Percentiles rank a stretch among this genome's conserved stretches.
Evolutionary conservation across 2,329 filamentous ascomycete genomes (phyloP).

Genomic region (Cercospora zeina): DNA sequence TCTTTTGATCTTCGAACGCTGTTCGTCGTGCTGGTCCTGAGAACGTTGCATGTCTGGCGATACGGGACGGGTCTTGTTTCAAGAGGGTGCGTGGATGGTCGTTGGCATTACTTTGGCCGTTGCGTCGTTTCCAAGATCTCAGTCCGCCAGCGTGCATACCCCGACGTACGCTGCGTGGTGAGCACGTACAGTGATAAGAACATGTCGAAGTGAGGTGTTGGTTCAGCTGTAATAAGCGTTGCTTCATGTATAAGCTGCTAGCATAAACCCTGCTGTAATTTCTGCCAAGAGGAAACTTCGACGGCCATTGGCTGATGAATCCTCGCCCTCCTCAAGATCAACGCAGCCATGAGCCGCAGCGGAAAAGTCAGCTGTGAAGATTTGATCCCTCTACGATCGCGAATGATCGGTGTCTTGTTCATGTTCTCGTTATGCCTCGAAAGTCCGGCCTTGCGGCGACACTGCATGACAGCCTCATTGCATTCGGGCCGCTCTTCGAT

Average conservation of each 20-base stretch:
- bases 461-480: background rate
- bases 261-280: slow-evolving; percentile 5
- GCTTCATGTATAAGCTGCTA: background rate
- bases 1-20: background rate
- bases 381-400: background rate
- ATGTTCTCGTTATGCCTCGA: background rate
- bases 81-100: background rate
- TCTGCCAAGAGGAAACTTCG: background rate
- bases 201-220: background rate
- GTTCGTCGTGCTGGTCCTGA: background rate
- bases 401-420: background rate
- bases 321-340: slow-evolving; percentile 2
- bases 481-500: background rate
- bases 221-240: background rate
- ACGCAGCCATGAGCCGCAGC: slow-evolving; percentile 7
- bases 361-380: background rate
- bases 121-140: background rate
- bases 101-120: background rate
- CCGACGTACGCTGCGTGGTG: background rate
- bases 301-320: background rate
- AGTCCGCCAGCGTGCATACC: background rate
- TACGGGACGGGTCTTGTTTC: background rate
- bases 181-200: background rate
- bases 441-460: background rate
- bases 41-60: background rate